These are phyloP conservation scores for Rhodosporidiobolus odoratus DNA, from an alignment of 768 basidiomycete species.

Conservation along the genomic window DNA sequence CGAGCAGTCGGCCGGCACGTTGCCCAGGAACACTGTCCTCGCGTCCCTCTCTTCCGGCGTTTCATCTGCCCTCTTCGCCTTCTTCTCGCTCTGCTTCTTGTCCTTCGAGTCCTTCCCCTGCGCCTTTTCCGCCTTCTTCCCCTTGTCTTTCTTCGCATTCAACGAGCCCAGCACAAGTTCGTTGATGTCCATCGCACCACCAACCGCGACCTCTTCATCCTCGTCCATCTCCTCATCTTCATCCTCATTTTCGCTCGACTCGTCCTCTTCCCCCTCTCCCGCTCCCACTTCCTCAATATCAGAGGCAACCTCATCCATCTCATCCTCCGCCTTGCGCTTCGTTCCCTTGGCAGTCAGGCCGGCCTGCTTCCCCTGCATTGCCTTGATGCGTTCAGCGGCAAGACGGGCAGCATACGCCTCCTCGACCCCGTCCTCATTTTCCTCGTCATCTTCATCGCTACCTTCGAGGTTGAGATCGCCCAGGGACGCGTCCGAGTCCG, in stretches of 20 bases:
- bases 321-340: slow-evolving; percentile 35
- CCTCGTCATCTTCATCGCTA: not conserved
- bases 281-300: slow-evolving; percentile 44
- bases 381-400: slow-evolving; percentile 26
- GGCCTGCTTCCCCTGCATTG: slow-evolving; percentile 22
- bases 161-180: slow-evolving; percentile 20
- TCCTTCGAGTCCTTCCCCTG: too few species aligned
- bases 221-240: slow-evolving; percentile 44
- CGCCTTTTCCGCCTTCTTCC: slow-evolving; percentile 30
- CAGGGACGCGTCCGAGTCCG: slow-evolving; percentile 28
- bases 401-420: slow-evolving; percentile 31
- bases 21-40: slow-evolving; percentile 88
- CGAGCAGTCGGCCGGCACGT: slow-evolving; percentile 69
- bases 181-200: slow-evolving; percentile 41
- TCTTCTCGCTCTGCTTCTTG: slow-evolving; percentile 40
- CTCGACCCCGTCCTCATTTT: slow-evolving; percentile 36
- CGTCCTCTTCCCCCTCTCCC: slow-evolving; percentile 41
- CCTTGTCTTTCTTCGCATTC: slow-evolving; percentile 40
- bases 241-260: too few species aligned
- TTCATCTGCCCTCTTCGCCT: slow-evolving; percentile 50
- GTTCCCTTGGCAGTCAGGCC: slow-evolving; percentile 22
- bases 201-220: slow-evolving; percentile 44
- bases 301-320: slow-evolving; percentile 43
- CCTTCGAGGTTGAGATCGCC: slow-evolving; percentile 20
- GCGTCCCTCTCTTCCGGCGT: slow-evolving; percentile 66